These are phyloP conservation scores for sunflower (Helianthus annuus) DNA, from an alignment of 129 eudicot genomes.

Conservation along the genomic window HanXRQr2.0-SUNRISE NC_035441.2:171836235-171836734, in stretches of 20 bases:
- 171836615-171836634: slow-evolving; percentile 58
- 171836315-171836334: slow-evolving; percentile 26
- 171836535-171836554: slow-evolving; percentile 62
- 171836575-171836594: slow-evolving; percentile 64
- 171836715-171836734: slow-evolving; percentile 77
- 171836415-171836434: neutral
- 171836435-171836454: slow-evolving; percentile 28
- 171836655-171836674: slow-evolving; percentile 37
- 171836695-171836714: slow-evolving; percentile 64
- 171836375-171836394: slow-evolving; percentile 32
- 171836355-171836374: slow-evolving; percentile 23
- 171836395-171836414: slow-evolving; percentile 36
- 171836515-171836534: slow-evolving; percentile 44
- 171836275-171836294: slow-evolving; percentile 38
- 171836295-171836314: slow-evolving; percentile 29
- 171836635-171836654: slow-evolving; percentile 56
- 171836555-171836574: slow-evolving; percentile 73
- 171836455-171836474: slow-evolving; percentile 30
- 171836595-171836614: slow-evolving; percentile 79
- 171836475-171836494: slow-evolving; percentile 39
- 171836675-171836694: slow-evolving; percentile 44
- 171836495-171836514: slow-evolving; percentile 62
- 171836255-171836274: slow-evolving; percentile 39
- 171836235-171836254: slow-evolving; percentile 35
- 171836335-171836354: slow-evolving; percentile 27